phyloP scores from a whole-genome alignment of 805 yeast genomes.

The Kuraishia piskuri region DNA sequence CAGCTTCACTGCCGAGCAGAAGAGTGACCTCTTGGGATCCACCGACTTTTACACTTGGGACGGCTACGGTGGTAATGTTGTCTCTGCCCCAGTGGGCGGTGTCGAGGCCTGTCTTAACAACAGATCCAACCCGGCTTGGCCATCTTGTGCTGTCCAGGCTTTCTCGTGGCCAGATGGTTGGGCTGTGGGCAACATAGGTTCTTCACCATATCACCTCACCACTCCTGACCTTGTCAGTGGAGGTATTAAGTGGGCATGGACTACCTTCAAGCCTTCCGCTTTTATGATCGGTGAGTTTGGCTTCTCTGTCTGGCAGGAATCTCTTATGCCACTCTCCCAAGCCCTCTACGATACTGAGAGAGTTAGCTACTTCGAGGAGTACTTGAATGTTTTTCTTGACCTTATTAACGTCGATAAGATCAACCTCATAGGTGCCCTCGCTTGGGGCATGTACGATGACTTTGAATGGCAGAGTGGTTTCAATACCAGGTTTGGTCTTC shows the following conservation, averaged over 20 bases:
- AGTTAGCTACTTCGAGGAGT: conserved; percentile 21
- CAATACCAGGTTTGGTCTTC: conserved; percentile 16
- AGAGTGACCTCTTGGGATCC: conserved; percentile 14
- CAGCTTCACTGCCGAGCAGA: conserved; percentile 18
- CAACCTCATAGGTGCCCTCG: conserved; percentile 21
- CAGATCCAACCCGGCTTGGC: conserved; percentile 15
- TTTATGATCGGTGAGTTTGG: conserved; percentile 24
- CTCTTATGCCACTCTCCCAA: conserved; percentile 15
- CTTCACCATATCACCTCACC: conserved; percentile 12
- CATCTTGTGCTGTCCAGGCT: conserved; percentile 17
- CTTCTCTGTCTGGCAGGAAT: conserved; percentile 23
- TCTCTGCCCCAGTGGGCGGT: conserved; percentile 16
- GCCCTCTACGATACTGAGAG: conserved; percentile 21
- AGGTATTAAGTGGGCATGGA: conserved; percentile 18
- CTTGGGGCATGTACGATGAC: conserved; percentile 26
- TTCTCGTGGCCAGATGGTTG: conserved; percentile 12
- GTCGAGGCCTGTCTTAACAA: conserved; percentile 18
- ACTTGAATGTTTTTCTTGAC: conserved; percentile 18
- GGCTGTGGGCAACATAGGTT: conserved; percentile 15
- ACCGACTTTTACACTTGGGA: conserved; percentile 26
- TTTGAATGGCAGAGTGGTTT: conserved; percentile 23
- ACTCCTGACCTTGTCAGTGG: conserved; percentile 18
- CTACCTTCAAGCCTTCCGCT: conserved; percentile 18
- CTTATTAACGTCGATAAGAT: conserved; percentile 18
- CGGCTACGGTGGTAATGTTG: conserved; percentile 15